Conservation (phyloP, 1,284 basidiomycete genomes). For the Boletus calvinii region DNA sequence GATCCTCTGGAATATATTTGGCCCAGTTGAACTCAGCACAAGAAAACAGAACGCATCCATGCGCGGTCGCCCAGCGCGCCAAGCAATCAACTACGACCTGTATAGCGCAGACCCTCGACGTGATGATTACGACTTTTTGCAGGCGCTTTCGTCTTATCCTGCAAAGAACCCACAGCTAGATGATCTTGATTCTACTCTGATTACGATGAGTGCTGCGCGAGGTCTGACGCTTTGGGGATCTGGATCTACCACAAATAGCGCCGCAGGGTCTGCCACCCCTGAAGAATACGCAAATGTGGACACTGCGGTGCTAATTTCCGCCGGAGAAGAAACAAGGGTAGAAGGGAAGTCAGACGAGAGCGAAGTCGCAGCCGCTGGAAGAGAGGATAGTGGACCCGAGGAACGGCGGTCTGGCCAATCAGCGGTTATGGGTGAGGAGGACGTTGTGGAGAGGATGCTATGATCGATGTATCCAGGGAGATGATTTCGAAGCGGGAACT, state of each 20-base stretch:
- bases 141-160: constrained; percentile 39
- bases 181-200: constrained; percentile 41
- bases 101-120: constrained; percentile 18
- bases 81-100: constrained; percentile 12
- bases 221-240: constrained; percentile 45
- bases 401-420: not conserved
- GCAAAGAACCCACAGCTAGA: constrained; percentile 35
- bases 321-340: not conserved
- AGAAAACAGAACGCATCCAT: constrained; percentile 38
- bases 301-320: not conserved
- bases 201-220: constrained; percentile 42
- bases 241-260: constrained; percentile 1
- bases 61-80: constrained; percentile 28
- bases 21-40: constrained; percentile 38
- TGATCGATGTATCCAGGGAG: constrained; percentile 3
- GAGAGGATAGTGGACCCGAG: not conserved
- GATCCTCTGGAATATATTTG: constrained; percentile 48
- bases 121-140: constrained; percentile 49
- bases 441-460: constrained; percentile 27
- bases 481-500: too few relatives aligned
- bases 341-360: not conserved
- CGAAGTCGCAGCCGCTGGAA: not conserved
- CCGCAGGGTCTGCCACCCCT: not conserved
- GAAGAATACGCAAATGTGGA: constrained; percentile 2
- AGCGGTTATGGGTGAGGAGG: constrained; percentile 24